Percentiles rank a stretch among this genome's conserved stretches.
phyloP scores from a whole-genome alignment of 2,329 filamentous ascomycete genomes.

The Aspergillus floridensis region DNA sequence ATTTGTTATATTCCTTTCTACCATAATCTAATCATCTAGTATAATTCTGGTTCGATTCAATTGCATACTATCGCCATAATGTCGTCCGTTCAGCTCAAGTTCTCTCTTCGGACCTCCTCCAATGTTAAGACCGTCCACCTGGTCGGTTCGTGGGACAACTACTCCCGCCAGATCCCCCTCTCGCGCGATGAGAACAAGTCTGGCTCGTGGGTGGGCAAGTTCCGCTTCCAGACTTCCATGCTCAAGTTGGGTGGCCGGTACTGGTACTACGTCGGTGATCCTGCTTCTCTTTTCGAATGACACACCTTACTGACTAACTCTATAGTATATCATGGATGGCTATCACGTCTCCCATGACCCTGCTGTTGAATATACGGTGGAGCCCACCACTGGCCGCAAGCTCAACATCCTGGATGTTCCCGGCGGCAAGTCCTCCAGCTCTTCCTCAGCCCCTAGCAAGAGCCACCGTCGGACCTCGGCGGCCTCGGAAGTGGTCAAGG shows the following conservation, averaged over 20 bases:
- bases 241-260: constrained; percentile 88
- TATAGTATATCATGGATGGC: constrained; percentile 90
- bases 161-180: constrained; percentile 88
- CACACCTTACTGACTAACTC: constrained; percentile 14
- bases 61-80: constrained; percentile 52
- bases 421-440: constrained; percentile 44
- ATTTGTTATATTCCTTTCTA: constrained; percentile 16
- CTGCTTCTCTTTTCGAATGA: background rate
- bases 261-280: constrained; percentile 81
- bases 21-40: constrained; percentile 29
- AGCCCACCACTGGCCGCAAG: constrained; percentile 94
- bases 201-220: constrained; percentile 91
- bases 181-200: constrained; percentile 85
- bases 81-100: constrained; percentile 90
- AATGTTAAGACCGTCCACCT: constrained; percentile 97
- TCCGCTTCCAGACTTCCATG: constrained; percentile 86
- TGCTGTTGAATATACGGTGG: constrained; percentile 79
- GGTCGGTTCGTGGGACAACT: constrained; percentile 97
- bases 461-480: constrained; percentile 44
- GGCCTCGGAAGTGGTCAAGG: constrained; percentile 70
- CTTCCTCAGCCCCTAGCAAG: constrained; percentile 38
- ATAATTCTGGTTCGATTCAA: constrained; percentile 32
- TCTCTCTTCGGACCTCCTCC: constrained; percentile 91
- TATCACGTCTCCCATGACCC: constrained; percentile 98
- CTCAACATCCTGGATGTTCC: constrained; percentile 97